These are phyloP conservation scores for Yamadazyma sp. DNA, from an alignment of 1,139 yeast genomes.

Conservation along the genomic window DNA sequence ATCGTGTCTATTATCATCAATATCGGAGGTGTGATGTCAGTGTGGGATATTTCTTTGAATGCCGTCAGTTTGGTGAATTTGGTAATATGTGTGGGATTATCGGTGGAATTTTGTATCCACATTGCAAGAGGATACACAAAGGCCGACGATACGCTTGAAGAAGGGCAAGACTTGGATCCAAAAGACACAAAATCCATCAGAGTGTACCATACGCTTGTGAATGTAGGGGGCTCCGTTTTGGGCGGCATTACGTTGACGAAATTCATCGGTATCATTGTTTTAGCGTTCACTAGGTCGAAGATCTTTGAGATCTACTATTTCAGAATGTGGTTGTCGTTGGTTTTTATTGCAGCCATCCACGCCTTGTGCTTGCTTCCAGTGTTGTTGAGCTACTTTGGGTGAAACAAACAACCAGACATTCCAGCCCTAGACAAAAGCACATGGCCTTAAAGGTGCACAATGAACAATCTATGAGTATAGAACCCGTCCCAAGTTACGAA, in stretches of 20 bases:
- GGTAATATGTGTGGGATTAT: slow-evolving; percentile 85
- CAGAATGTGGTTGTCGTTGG: slow-evolving; percentile 91
- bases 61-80: slow-evolving; percentile 89
- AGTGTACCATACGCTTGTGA: slow-evolving; percentile 59
- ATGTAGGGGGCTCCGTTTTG: slow-evolving; percentile 84
- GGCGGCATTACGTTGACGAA: slow-evolving; percentile 91
- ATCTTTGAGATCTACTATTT: slow-evolving; percentile 91
- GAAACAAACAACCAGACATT: background rate
- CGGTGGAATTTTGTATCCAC: slow-evolving; percentile 91
- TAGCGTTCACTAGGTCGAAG: slow-evolving; percentile 82
- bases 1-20: slow-evolving; percentile 67
- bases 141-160: slow-evolving; percentile 16
- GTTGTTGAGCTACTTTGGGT: slow-evolving; percentile 61
- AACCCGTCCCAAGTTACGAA: too few relatives aligned
- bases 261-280: slow-evolving; percentile 79
- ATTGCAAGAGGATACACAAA: slow-evolving; percentile 72
- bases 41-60: slow-evolving; percentile 76
- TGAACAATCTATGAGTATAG: too few relatives aligned
- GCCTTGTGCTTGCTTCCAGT: slow-evolving; percentile 79
- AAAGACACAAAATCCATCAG: slow-evolving; percentile 25
- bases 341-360: slow-evolving; percentile 74
- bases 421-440: background rate
- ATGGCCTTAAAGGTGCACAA: too few relatives aligned
- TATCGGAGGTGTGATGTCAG: slow-evolving; percentile 77
- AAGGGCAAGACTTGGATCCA: slow-evolving; percentile 3